Evolutionary conservation across 148 eudicot species (phyloP), one percentile per base, ranked within the genome.

Genomic region (Silene uniflora): DNA sequence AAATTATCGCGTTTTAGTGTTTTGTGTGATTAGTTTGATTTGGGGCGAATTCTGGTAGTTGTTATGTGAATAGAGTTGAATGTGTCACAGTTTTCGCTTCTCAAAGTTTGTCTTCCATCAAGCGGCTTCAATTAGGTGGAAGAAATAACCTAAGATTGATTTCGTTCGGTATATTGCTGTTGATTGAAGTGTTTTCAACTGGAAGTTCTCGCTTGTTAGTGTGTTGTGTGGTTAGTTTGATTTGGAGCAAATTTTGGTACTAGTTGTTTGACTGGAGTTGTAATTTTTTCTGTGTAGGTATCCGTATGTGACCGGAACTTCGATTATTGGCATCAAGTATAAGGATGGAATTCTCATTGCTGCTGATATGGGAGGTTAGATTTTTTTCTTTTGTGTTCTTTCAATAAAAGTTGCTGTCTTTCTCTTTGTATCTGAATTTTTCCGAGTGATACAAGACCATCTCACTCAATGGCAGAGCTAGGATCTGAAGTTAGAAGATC

Each of bases 351-450:
- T 95, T 76, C 96, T 92, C 73, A 86, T 95, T 86, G 97, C 90
- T 83, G 96, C 97, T 85, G 99, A 95, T 82, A 92, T 92, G 97
- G 99, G 96, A 90, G 99, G 99, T 95, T 22, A 67, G 86, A 35
- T 79, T 71, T 10, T 32, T 1, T n/a, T 32, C 67, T 56, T 16
- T 1, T 24, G 16, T 19, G 7, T n/a, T 25, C 27, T n/a, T 72
- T 67, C 17, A 6, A 6, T 66, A 13, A 25, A 71, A 23, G 62
- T 71, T 55, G 7, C 25, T 73, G 18, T 39, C 14, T 44, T 67
- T 19, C 1, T 6, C 5, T 42, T 49, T 7, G 54, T 35, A 1
- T 29, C 24, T 13, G 39, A 27, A 49, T 62, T 9, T 10, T 32
- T 3, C 5, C 5, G 5, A 4, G 35, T 32, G 35, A 32, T 32